Evolutionary conservation across 176 grass and related monocot genomes (phyloP).

Genomic region (Zea luxurians): DNA sequence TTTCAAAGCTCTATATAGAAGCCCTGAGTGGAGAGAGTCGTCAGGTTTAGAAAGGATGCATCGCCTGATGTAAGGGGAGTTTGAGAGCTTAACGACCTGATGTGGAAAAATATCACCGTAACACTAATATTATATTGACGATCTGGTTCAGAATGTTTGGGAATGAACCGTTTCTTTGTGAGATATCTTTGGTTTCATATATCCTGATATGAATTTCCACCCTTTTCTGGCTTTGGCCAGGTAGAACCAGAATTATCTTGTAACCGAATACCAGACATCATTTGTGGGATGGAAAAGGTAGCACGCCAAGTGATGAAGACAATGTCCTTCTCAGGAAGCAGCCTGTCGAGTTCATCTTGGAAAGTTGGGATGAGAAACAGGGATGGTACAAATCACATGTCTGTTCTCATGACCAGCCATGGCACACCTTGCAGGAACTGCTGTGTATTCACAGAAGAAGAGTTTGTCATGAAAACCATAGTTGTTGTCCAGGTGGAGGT

Average conservation of each 20-base stretch:
- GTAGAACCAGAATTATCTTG: conserved; percentile 51
- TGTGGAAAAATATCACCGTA: no score
- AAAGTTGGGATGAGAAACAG: conserved; percentile 59
- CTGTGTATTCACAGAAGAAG: conserved; percentile 73
- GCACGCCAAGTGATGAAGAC: conserved; percentile 70
- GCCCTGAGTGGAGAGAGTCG: no score
- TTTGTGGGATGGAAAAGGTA: conserved; percentile 72
- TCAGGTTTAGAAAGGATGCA: no score
- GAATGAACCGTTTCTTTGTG: conserved; percentile 46
- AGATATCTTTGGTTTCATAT: conserved; percentile 43
- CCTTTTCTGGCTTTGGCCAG: conserved; percentile 49
- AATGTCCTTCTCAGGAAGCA: conserved; percentile 65
- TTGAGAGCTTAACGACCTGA: no score
- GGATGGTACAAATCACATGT: conserved; percentile 60
- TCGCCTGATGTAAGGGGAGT: no score
- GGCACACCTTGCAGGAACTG: conserved; percentile 53
- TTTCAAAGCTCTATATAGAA: no score
- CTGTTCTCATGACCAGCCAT: conserved; percentile 63
- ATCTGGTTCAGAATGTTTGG: conserved; percentile 57
- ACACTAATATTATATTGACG: conserved; percentile 1
- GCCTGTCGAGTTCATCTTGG: conserved; percentile 48
- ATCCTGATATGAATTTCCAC: conserved; percentile 64
- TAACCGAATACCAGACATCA: conserved; percentile 57
- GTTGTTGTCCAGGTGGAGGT: conserved; percentile 56
- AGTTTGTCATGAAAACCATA: conserved; percentile 52